phyloP scores from a whole-genome alignment of 169 alveolate genomes.

The Plasmodium billcollinsi region DNA sequence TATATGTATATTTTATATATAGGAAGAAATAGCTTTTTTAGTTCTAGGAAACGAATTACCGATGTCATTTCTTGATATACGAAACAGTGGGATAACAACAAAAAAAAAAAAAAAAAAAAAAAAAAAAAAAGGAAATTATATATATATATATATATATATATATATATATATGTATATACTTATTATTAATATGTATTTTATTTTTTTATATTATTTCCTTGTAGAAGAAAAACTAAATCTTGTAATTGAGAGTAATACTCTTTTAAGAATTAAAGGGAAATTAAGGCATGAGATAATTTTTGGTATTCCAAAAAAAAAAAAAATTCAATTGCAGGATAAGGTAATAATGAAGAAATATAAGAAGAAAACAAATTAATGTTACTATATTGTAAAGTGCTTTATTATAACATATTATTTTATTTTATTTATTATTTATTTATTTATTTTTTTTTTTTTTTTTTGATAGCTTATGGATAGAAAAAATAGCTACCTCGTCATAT shows the following conservation, averaged over 20 bases:
- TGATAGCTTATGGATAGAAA: constrained; percentile 20
- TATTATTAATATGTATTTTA: background rate
- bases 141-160: background rate
- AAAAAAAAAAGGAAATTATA: background rate
- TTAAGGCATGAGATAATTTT: constrained; percentile 29
- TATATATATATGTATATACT: background rate
- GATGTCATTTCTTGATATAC: constrained; percentile 51
- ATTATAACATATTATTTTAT: too few species aligned
- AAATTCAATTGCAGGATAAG: constrained; percentile 5
- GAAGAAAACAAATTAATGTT: background rate
- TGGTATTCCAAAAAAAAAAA: constrained; percentile 55
- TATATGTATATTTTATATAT: background rate
- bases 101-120: background rate
- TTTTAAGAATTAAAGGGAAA: constrained; percentile 37
- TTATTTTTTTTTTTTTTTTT: background rate
- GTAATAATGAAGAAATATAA: background rate
- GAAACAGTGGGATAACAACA: constrained; percentile 19
- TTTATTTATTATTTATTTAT: too few species aligned
- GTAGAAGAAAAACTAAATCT: constrained; percentile 29
- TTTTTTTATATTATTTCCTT: background rate
- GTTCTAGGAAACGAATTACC: constrained; percentile 43
- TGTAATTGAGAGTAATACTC: constrained; percentile 14
- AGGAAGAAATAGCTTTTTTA: constrained; percentile 67
- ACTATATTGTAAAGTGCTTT: too few species aligned
- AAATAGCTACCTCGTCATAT: constrained; percentile 27